Evolutionary conservation across 2,329 filamentous ascomycete genomes (phyloP).

Genomic region (Scytalidium lignicola): DNA sequence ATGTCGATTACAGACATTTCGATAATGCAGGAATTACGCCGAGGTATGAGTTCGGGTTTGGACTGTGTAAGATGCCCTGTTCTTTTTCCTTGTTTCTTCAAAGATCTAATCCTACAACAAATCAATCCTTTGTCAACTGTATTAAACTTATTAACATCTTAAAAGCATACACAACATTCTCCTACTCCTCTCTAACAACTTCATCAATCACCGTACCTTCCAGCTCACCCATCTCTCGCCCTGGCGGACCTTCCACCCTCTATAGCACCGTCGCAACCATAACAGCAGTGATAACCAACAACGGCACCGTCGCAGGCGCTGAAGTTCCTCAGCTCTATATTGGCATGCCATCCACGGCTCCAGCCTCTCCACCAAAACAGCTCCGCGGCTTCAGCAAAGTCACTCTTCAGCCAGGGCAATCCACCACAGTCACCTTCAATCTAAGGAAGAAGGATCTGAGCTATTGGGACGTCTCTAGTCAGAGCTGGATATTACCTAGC

Average conservation of each 20-base stretch:
- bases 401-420: conserved; percentile 40
- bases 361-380: conserved; percentile 42
- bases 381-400: conserved; percentile 61
- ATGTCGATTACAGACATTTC: conserved; percentile 50
- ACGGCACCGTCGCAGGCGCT: conserved; percentile 45
- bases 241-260: conserved; percentile 51
- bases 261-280: conserved; percentile 59
- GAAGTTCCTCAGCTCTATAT: conserved; percentile 48
- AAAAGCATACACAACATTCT: conserved; percentile 51
- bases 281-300: conserved; percentile 57
- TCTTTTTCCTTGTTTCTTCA: not conserved
- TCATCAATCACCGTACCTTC: conserved; percentile 7
- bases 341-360: conserved; percentile 31
- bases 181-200: conserved; percentile 15
- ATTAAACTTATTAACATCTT: too few relatives aligned
- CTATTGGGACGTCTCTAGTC: conserved; percentile 55
- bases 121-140: too few relatives aligned
- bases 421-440: conserved; percentile 38
- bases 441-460: conserved; percentile 43
- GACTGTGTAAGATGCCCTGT: conserved; percentile 32
- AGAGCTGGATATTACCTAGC: conserved; percentile 49
- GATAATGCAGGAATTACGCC: conserved; percentile 34
- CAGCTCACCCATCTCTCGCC: conserved; percentile 3
- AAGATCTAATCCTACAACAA: too few relatives aligned
- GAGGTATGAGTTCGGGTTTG: conserved; percentile 38